These are phyloP conservation scores for Aureobasidium sp. DNA, from an alignment of 2,329 filamentous ascomycete genomes.

Conservation along the genomic window DNA sequence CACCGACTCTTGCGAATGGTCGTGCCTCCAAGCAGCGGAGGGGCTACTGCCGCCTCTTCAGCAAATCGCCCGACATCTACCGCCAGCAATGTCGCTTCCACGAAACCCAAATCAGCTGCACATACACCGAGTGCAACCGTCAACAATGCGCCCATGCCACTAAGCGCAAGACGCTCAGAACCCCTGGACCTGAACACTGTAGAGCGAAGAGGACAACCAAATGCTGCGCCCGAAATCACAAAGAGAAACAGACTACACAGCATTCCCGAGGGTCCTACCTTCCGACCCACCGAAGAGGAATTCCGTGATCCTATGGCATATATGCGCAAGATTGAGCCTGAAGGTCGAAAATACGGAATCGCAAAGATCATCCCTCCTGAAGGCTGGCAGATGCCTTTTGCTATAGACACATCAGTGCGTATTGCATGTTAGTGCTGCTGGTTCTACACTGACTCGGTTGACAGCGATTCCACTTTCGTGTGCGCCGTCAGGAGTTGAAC, in stretches of 20 bases:
- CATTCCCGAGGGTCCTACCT: constrained; percentile 83
- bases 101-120: constrained; percentile 5
- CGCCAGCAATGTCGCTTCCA: neutral
- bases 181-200: constrained; percentile 81
- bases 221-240: constrained; percentile 62
- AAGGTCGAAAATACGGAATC: constrained; percentile 80
- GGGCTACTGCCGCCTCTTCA: constrained; percentile 12
- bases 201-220: constrained; percentile 79
- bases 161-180: constrained; percentile 55
- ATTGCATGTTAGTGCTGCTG: neutral
- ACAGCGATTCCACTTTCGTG: constrained; percentile 93
- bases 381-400: constrained; percentile 88
- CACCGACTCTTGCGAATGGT: constrained; percentile 19
- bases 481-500: constrained; percentile 91
- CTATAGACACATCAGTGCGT: constrained; percentile 89
- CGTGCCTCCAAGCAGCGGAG: constrained; percentile 22
- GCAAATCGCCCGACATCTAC: constrained; percentile 2
- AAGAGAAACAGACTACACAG: constrained; percentile 74
- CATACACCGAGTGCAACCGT: constrained; percentile 18
- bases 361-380: constrained; percentile 94
- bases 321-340: constrained; percentile 80
- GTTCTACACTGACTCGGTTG: constrained; percentile 23
- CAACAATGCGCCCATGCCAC: constrained; percentile 40
- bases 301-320: constrained; percentile 93
- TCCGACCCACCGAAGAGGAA: constrained; percentile 81